Conservation (phyloP, 2,329 filamentous ascomycete species). For the Elsinoe fawcettii region DNA sequence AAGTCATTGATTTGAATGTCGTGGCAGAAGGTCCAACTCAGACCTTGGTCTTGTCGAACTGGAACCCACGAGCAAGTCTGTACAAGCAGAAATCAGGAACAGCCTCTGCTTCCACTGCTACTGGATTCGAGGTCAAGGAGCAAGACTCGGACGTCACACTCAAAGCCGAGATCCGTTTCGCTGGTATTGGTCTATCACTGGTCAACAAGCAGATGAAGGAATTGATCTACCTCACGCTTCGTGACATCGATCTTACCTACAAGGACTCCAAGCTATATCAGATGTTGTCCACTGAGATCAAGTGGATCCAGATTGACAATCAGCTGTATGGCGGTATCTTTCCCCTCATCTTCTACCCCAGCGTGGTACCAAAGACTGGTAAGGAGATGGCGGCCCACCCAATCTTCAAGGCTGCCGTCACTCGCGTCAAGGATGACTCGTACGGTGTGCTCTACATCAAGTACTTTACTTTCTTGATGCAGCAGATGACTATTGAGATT, state of each 20-base stretch:
- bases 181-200: conserved; percentile 85
- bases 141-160: conserved; percentile 82
- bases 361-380: conserved; percentile 92
- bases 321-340: conserved; percentile 98
- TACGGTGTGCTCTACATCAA: conserved; percentile 98
- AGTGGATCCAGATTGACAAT: conserved; percentile 99
- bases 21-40: conserved; percentile 93
- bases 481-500: conserved; percentile 96
- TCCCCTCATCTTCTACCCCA: conserved; percentile 93
- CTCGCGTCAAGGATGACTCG: conserved; percentile 93
- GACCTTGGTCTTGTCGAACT: conserved; percentile 88
- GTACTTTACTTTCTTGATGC: conserved; percentile 85
- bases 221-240: conserved; percentile 84
- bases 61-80: conserved; percentile 83
- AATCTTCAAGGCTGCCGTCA: conserved; percentile 84
- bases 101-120: conserved; percentile 51
- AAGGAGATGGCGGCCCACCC: conserved; percentile 95
- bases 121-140: conserved; percentile 89
- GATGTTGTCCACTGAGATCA: conserved; percentile 80
- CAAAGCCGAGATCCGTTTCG: conserved; percentile 77
- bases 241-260: conserved; percentile 84
- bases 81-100: conserved; percentile 61
- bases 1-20: conserved; percentile 94
- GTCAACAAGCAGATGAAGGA: conserved; percentile 90
- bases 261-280: conserved; percentile 91